phyloP scores from a whole-genome alignment of 2,329 filamentous ascomycete genomes.

The Claviceps africana region DNA sequence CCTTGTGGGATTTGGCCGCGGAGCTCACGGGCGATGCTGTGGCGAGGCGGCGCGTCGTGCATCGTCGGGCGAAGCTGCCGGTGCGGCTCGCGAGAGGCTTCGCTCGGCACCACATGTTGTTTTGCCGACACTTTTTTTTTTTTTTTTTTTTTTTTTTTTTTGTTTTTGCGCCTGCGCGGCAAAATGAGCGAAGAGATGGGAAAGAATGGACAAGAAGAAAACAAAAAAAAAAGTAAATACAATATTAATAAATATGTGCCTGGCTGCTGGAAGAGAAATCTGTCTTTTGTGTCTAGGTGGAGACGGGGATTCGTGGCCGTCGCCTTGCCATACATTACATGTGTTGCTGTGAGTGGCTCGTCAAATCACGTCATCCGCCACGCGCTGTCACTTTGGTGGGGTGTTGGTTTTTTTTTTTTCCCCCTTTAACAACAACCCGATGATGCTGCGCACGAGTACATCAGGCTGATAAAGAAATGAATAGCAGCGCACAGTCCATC shows the following conservation, averaged over 20 bases:
- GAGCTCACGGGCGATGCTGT: slow-evolving; percentile 18
- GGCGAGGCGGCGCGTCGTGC: slow-evolving; percentile 6
- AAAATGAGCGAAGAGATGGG: too few species aligned
- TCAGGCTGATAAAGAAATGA: too few species aligned
- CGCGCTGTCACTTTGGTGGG: neutral
- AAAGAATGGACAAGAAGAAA: neutral
- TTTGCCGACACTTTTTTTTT: neutral
- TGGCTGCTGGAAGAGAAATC: neutral
- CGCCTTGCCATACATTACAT: neutral
- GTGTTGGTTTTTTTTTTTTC: neutral
- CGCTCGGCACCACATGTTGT: neutral
- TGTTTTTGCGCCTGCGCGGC: neutral
- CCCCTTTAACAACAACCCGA: too few species aligned
- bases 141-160: neutral
- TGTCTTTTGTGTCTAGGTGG: neutral
- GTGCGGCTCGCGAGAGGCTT: neutral
- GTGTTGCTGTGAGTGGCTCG: neutral
- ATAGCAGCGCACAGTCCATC: too few species aligned
- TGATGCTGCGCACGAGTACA: too few species aligned
- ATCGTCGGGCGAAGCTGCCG: neutral
- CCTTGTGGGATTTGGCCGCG: slow-evolving; percentile 34
- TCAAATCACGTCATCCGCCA: neutral
- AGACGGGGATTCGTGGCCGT: neutral
- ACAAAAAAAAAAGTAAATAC: neutral
- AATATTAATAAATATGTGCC: too few species aligned